phyloP scores from a whole-genome alignment of 805 yeast genomes.

The Komagataella pastoris region DNA sequence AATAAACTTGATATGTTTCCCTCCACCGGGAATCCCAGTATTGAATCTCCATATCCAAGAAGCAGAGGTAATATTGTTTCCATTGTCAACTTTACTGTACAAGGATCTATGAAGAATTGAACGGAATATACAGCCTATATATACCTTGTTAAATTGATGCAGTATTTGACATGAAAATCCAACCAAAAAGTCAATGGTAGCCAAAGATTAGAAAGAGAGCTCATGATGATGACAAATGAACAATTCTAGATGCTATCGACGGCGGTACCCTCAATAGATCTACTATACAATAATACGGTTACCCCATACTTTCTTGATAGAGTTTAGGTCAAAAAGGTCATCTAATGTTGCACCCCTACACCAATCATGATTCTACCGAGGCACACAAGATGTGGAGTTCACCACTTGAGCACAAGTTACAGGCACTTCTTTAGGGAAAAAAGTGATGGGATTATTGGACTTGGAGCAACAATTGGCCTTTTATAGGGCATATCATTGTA shows the following conservation, averaged over 20 bases:
- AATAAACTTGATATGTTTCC: background rate
- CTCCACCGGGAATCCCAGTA: background rate
- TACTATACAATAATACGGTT: too few species aligned
- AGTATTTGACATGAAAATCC: background rate
- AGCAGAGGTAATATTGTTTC: background rate
- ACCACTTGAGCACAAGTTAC: too few species aligned
- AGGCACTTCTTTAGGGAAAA: too few species aligned
- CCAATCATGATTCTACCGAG: background rate
- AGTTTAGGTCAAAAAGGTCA: too few species aligned
- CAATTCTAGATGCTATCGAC: background rate
- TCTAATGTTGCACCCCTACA: too few species aligned
- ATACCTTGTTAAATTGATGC: background rate
- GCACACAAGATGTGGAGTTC: background rate
- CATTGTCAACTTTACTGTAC: background rate
- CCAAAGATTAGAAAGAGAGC: background rate
- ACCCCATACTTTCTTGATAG: too few species aligned
- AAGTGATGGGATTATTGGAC: constrained; percentile 14
- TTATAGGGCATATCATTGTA: constrained; percentile 28
- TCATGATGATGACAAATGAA: background rate
- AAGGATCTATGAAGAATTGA: background rate
- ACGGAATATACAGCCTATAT: background rate
- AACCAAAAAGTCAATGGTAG: background rate
- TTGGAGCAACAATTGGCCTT: constrained; percentile 43
- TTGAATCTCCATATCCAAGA: background rate
- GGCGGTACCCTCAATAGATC: too few species aligned